Evolutionary conservation across 2,329 filamentous ascomycete species (phyloP), one percentile per base, ranked within the genome.

Genomic region (Colletotrichum chrysophilum): DNA sequence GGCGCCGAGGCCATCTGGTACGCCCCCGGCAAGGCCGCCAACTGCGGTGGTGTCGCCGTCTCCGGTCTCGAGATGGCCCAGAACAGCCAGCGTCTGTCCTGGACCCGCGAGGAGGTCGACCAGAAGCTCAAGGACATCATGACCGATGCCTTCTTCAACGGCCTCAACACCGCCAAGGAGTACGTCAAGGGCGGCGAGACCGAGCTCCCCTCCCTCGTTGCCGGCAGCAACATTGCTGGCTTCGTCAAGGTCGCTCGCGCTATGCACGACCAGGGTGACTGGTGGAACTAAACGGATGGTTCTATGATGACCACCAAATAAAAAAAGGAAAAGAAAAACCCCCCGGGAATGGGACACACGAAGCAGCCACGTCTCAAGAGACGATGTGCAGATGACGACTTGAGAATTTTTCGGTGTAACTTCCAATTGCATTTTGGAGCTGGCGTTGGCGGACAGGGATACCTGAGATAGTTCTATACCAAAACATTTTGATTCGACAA

Each of bases 21-120:
- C 86, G 97, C 94, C 21, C 96, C 96, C 66, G 96, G 95, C 80
- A 98, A 98, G 92, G 97, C 97, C 36, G 95, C 96, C 88, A 98
- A 98, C 89, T 96, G 95, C 80, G 97, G 97, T 86, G 97, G 97
- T 90, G 97, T 98, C 74, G 97, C 97, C 73, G 97, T 99, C 55
- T 98, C 96, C 4, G 97, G 97, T 81, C 92, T 99, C 60, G 97
- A 99, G 91, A 99, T 99, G 97, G 96, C 96, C 9, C 97, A 99
- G 92, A 98, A 99, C 92, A 96, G 94, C 79, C 88, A 93, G 86
- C 94, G 96, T 76, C 89, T 98, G 79, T 91, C 88, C 82, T 99
- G 97, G 97, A 94, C 95, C 32, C 83, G 89, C 62, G 94, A 98
- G 89, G 94, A 98, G 89, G 97, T 98, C 79, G 96, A 98, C 87